Evolutionary conservation across 352 stramenopile species (phyloP).

Genomic region (Phytopythium ostracodes): DNA sequence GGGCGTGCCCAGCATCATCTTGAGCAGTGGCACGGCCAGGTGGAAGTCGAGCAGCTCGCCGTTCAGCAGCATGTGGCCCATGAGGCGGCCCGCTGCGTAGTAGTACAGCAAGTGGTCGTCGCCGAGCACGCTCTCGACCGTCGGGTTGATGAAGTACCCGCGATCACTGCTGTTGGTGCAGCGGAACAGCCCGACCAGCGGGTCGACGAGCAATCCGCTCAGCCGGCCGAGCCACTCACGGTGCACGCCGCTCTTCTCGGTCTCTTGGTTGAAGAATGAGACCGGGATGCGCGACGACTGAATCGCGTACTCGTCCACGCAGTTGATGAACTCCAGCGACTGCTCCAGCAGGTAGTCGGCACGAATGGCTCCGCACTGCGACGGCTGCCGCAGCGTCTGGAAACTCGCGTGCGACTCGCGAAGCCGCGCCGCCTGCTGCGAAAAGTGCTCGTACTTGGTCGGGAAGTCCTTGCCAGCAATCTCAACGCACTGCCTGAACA

Average conservation of each 20-base stretch:
- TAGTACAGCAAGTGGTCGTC: conserved; percentile 59
- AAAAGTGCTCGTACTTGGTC: conserved; percentile 47
- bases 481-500: conserved; percentile 18
- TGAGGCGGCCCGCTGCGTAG: conserved; percentile 39
- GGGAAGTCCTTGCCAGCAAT: conserved; percentile 31
- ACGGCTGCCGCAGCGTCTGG: conserved; percentile 3
- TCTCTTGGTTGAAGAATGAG: conserved; percentile 54
- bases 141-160: conserved; percentile 59
- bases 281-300: conserved; percentile 46
- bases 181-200: conserved; percentile 45
- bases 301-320: conserved; percentile 29
- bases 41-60: conserved; percentile 92
- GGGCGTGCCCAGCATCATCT: conserved; percentile 95
- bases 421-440: conserved; percentile 5
- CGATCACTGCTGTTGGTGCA: conserved; percentile 52
- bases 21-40: conserved; percentile 94
- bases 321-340: conserved; percentile 48
- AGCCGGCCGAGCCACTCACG: conserved; percentile 82
- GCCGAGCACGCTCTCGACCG: conserved; percentile 43
- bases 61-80: conserved; percentile 77
- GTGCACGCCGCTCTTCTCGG: conserved; percentile 60
- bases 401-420: conserved; percentile 13
- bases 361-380: conserved; percentile 18
- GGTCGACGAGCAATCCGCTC: conserved; percentile 42
- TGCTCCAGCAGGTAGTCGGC: conserved; percentile 45